A percentile compares a stretch with the other conserved stretches of the same genome.
These are phyloP conservation scores for Nasturtium officinale DNA, from an alignment of 345 rosid genomes.

Conservation along the genomic window DNA sequence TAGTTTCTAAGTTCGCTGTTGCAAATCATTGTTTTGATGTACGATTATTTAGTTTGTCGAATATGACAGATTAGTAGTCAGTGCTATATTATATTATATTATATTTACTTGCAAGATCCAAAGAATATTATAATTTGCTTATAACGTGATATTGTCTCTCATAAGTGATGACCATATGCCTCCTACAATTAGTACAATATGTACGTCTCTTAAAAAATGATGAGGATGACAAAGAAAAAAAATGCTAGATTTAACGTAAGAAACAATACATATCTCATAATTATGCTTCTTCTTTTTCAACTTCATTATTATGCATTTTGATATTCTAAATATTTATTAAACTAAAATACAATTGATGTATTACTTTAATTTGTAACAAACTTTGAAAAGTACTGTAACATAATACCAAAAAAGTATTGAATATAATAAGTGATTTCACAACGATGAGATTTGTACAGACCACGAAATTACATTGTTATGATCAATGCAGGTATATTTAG, in stretches of 20 bases:
- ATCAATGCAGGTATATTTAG: too few relatives aligned
- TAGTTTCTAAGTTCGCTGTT: too few relatives aligned
- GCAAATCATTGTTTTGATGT: not conserved
- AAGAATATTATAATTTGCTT: not conserved
- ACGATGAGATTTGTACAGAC: not conserved
- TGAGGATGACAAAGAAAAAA: not conserved
- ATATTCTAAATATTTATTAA: not conserved
- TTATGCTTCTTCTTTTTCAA: not conserved
- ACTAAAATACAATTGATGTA: not conserved
- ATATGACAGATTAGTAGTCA: not conserved
- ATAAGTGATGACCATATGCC: not conserved
- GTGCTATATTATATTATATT: not conserved
- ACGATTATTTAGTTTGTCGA: not conserved
- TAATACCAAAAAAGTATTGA: too few relatives aligned
- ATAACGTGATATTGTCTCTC: not conserved
- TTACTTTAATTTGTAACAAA: not conserved
- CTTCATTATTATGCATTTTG: slow-evolving; percentile 11
- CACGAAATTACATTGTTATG: not conserved
- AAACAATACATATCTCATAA: slow-evolving; percentile 8
- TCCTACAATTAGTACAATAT: not conserved
- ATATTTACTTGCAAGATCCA: slow-evolving; percentile 3
- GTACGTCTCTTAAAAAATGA: not conserved
- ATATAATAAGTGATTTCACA: not conserved
- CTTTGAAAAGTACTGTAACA: not conserved
- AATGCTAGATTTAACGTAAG: slow-evolving; percentile 15